Evolutionary conservation across 2,329 filamentous ascomycete species (phyloP).

Genomic region (Trichophyton benhamiae): DNA sequence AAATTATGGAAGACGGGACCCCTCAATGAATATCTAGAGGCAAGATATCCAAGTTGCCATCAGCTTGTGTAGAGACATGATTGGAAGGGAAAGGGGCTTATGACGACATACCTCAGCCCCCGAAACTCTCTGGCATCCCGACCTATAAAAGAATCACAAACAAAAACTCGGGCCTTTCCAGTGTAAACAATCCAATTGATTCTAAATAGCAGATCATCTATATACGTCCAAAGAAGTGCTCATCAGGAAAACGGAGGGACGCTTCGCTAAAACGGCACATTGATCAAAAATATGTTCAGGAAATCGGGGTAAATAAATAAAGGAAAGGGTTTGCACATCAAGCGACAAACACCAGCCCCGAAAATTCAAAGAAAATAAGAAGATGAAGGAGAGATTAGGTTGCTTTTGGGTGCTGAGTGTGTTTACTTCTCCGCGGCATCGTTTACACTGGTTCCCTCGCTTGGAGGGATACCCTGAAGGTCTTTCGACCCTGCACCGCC

Average conservation of each 20-base stretch:
- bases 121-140: neutral
- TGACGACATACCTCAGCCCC: conserved; percentile 5
- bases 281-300: neutral
- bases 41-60: conserved; percentile 1
- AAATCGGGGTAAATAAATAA: neutral
- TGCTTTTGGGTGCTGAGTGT: neutral
- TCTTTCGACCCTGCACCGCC: neutral
- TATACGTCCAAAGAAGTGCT: neutral
- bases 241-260: neutral
- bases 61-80: neutral
- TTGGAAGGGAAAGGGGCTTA: conserved; percentile 1
- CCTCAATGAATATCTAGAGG: neutral
- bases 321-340: neutral
- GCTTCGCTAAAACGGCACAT: neutral
- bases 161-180: neutral
- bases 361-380: neutral
- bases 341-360: neutral
- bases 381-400: neutral
- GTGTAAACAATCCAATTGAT: neutral
- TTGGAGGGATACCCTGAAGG: neutral
- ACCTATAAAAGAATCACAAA: neutral
- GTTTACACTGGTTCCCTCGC: conserved; percentile 1
- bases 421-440: neutral
- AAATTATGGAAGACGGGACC: neutral
- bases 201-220: neutral